Base-by-base conservation (phyloP, 768 basidiomycete genomes). In the Amanita exitialis region DNA sequence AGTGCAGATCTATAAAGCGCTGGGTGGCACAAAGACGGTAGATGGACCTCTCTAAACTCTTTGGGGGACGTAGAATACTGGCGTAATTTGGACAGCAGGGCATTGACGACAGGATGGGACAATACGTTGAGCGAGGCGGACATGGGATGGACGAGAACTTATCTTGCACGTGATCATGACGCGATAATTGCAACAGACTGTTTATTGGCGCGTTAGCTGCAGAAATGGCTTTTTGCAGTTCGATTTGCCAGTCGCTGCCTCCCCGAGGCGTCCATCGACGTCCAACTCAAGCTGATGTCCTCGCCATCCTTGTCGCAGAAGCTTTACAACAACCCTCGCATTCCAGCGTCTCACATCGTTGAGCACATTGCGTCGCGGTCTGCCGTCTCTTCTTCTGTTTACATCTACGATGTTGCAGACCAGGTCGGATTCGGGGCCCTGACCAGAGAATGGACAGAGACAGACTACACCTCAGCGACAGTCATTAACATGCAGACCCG, bases 341-440 rank as follows among this genome's bases (percentile, higher is more conserved):
- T 72, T 38, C 73, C 78, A 3, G 79, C 85, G 15, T 86, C 83
- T 15, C 74, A 76, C 18, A 61, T 82, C 52, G 68, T 91, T 47
- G 89, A 92, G 68, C 79, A 74, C 53, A 65, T 89, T 35, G 72
- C 86, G 5, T 83, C 84, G 7, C 75, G 75, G 36, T 55, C 69
- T 2, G 63, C 66, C 6, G 63, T 73, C 23, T 86, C 76, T 64
- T 86, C 86, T 16, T 68, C 78, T 15, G 78, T 92, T 52, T 89
- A 90, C 62, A 64, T 90, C 38, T 92, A 88, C 60, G 90, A 92
- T 58, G 73, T 90, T 49, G 88, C 90, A 16, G 82, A 86, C 57
- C 86, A 90, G 60, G 76, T 75, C n/a, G 90, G 90, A 30, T 86
- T 92, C 59, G 90, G 90, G 16, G 71, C 75, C 0, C 67, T 82